These are phyloP conservation scores for Seiridium cupressi DNA, from an alignment of 2,329 filamentous ascomycete species.

Conservation along the genomic window DNA sequence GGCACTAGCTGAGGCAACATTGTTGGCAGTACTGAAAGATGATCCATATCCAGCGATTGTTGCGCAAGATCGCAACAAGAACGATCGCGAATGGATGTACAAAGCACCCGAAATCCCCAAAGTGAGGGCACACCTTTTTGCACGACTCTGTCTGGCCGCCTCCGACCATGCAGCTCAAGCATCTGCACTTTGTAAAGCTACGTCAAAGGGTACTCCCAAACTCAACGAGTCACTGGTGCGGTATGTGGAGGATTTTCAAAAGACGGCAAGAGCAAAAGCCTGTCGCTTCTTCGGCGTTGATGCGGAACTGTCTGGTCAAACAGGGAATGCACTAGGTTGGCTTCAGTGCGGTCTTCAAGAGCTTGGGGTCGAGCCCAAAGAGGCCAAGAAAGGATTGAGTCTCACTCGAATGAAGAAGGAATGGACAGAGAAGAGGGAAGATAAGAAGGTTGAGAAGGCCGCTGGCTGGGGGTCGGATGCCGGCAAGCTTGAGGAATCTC, in stretches of 20 bases:
- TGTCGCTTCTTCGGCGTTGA: constrained; percentile 91
- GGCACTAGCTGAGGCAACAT: constrained; percentile 81
- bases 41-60: constrained; percentile 87
- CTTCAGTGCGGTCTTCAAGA: constrained; percentile 73
- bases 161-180: constrained; percentile 84
- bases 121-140: constrained; percentile 84
- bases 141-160: constrained; percentile 81
- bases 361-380: constrained; percentile 61
- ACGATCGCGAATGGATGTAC: constrained; percentile 96
- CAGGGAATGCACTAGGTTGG: constrained; percentile 86
- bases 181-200: constrained; percentile 44
- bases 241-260: constrained; percentile 74
- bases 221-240: constrained; percentile 65
- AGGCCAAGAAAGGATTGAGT: constrained; percentile 48
- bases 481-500: constrained; percentile 78
- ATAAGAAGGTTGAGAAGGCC: constrained; percentile 73
- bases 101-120: constrained; percentile 83
- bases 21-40: constrained; percentile 88
- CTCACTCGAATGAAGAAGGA: constrained; percentile 60
- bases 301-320: constrained; percentile 77
- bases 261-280: constrained; percentile 77
- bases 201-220: constrained; percentile 39
- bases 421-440: constrained; percentile 74
- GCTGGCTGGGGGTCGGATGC: constrained; percentile 77
- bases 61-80: constrained; percentile 76